Evolutionary conservation across 1,139 yeast species (phyloP), one percentile per base, ranked within the genome.

Genomic region (Arxiozyma telluris): DNA sequence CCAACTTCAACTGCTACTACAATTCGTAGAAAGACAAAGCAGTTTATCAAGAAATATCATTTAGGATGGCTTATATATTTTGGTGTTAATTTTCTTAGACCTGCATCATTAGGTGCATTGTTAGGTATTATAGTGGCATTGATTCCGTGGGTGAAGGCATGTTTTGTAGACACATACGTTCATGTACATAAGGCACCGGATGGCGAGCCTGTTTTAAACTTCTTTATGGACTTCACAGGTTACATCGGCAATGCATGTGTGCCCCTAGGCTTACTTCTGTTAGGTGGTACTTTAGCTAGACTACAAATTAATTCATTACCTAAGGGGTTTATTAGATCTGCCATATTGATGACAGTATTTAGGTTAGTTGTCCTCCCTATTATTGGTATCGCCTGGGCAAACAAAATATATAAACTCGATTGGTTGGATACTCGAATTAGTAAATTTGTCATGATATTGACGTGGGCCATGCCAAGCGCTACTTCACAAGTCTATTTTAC

Each of bases 241-340:
- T 88, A 88, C 67, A 74, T 89, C 8, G 95, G 94, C 1, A 80
- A 81, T n/a, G 95, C 96, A 0, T 81, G 86, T 52, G 95, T 89
- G 43, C 96, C 96, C 0, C 66, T 87, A 52, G 96, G 96, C 0
- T 73, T 88, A 56, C 69, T 85, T 50, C 67, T 88, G 56, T 69
- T 88, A 39, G 96, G 96, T 3, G 93, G 91, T 20, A 87, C 95
- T 3, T 81, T 88, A 47, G 82, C 94, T 0, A 72, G 95, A 47
- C 75, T 88, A 53, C 73, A 79, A 56, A 70, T 87, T 34, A 75
- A 74, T 20, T 63, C 72, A 12, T 72, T 88, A 67, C 87, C 90
- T 0, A 67, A 71, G 8, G 89, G 89, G 1, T 82, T 84, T 66
- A 80, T 90, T 83, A 78, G 78, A 61, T 69, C 77, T 1, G 73